phyloP scores from a whole-genome alignment of 2,329 filamentous ascomycete genomes.

The Teratosphaeria zuluensis region DNA sequence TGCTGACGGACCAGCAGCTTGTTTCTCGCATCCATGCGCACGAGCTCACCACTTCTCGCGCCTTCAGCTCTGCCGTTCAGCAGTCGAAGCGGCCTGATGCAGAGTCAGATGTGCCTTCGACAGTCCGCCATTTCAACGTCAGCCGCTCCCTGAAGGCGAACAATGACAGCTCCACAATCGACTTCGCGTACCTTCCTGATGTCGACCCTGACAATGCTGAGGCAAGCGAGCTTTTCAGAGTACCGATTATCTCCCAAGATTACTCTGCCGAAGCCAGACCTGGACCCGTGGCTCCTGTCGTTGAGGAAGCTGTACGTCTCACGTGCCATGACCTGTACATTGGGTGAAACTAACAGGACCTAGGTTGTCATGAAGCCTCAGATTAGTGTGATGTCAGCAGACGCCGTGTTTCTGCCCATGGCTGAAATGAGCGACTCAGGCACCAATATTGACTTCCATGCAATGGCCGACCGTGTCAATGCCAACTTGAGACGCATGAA shows the following conservation, averaged over 20 bases:
- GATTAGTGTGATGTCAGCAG: constrained; percentile 45
- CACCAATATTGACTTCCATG: constrained; percentile 47
- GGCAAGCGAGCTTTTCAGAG: constrained; percentile 15
- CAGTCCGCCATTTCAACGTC: constrained; percentile 51
- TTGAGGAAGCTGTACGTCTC: neutral
- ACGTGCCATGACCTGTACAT: neutral
- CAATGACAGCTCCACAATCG: constrained; percentile 51
- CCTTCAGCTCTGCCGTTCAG: constrained; percentile 46
- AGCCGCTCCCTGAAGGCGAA: constrained; percentile 47
- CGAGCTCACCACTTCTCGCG: constrained; percentile 42
- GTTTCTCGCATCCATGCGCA: constrained; percentile 44
- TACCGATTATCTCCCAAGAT: constrained; percentile 23
- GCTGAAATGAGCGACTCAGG: constrained; percentile 49
- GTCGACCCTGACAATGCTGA: constrained; percentile 26
- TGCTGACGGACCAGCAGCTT: constrained; percentile 27
- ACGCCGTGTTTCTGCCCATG: constrained; percentile 44
- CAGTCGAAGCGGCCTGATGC: constrained; percentile 33
- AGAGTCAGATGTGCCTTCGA: constrained; percentile 15
- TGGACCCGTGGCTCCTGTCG: constrained; percentile 3
- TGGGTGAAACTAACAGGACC: neutral
- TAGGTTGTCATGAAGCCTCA: constrained; percentile 44
- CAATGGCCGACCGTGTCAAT: constrained; percentile 39
- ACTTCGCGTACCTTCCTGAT: constrained; percentile 52
- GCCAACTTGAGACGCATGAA: constrained; percentile 20
- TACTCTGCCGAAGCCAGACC: constrained; percentile 8